Conservation (phyloP, 2,329 filamentous ascomycete genomes). For the Didymella exigua region DNA sequence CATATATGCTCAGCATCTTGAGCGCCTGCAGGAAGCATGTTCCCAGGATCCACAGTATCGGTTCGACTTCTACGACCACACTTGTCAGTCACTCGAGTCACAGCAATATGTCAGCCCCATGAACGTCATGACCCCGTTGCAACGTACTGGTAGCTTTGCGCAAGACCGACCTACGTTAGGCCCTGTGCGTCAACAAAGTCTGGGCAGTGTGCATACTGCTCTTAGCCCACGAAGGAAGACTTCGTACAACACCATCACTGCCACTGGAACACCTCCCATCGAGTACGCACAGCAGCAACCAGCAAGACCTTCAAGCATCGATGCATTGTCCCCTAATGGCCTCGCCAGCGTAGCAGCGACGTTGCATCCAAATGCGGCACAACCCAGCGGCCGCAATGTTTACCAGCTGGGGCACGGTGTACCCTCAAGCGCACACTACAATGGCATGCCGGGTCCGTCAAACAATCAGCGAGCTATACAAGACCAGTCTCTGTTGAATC, state of each 20-base stretch:
- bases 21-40: constrained; percentile 29
- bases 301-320: background rate
- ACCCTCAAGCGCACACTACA: background rate
- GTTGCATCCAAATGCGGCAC: background rate
- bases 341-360: background rate
- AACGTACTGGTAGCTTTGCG: constrained; percentile 14
- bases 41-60: constrained; percentile 26
- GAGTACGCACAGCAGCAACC: constrained; percentile 11
- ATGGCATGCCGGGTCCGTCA: background rate
- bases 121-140: constrained; percentile 24
- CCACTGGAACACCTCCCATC: constrained; percentile 5
- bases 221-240: constrained; percentile 20
- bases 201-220: constrained; percentile 22
- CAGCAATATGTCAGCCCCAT: constrained; percentile 26
- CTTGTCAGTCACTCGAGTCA: constrained; percentile 26
- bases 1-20: constrained; percentile 35
- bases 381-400: background rate
- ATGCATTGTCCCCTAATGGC: background rate
- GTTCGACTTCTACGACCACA: constrained; percentile 43
- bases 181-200: constrained; percentile 22
- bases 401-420: constrained; percentile 10
- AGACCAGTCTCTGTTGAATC: constrained; percentile 37
- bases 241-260: constrained; percentile 6
- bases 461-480: constrained; percentile 28
- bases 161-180: background rate